Percentiles rank a stretch among this genome's conserved stretches.
phyloP scores from a whole-genome alignment of 2,329 filamentous ascomycete species.

The Camillea tinctor region DNA sequence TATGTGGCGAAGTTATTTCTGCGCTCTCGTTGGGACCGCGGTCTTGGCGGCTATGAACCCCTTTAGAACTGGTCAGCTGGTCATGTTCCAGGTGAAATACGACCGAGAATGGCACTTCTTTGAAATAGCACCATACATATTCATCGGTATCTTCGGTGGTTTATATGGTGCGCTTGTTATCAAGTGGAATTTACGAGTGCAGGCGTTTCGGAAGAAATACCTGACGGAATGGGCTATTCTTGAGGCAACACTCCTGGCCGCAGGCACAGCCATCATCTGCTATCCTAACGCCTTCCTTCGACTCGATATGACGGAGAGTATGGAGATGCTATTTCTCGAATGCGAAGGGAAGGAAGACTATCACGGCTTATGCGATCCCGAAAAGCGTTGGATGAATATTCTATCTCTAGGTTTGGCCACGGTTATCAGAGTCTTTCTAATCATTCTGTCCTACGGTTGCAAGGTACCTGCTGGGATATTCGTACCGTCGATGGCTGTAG shows the following conservation, averaged over 20 bases:
- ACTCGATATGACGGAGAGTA: constrained; percentile 99
- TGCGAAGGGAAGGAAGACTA: constrained; percentile 89
- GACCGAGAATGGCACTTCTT: constrained; percentile 98
- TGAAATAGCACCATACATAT: constrained; percentile 86
- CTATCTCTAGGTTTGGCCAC: constrained; percentile 77
- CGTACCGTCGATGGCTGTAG: constrained; percentile 96
- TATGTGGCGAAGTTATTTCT: constrained; percentile 97
- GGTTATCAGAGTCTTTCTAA: constrained; percentile 74
- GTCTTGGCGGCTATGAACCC: constrained; percentile 95
- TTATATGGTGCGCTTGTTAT: constrained; percentile 96
- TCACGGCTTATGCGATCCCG: constrained; percentile 78
- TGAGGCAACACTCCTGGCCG: constrained; percentile 81
- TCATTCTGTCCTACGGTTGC: constrained; percentile 95
- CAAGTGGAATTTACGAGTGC: constrained; percentile 90
- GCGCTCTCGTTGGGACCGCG: constrained; percentile 89
- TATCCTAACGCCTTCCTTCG: constrained; percentile 94
- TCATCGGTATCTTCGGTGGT: constrained; percentile 90
- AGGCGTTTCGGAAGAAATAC: constrained; percentile 93
- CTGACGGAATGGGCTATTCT: constrained; percentile 79
- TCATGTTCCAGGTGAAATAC: constrained; percentile 98
- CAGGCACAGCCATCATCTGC: constrained; percentile 84
- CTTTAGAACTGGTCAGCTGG: constrained; percentile 91
- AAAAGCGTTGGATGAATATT: constrained; percentile 76
- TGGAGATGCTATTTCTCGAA: constrained; percentile 95
- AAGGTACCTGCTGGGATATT: constrained; percentile 98